Evolutionary conservation across 78 protist genomes (phyloP).

Genomic region (Blattamonas nauphoetae): DNA sequence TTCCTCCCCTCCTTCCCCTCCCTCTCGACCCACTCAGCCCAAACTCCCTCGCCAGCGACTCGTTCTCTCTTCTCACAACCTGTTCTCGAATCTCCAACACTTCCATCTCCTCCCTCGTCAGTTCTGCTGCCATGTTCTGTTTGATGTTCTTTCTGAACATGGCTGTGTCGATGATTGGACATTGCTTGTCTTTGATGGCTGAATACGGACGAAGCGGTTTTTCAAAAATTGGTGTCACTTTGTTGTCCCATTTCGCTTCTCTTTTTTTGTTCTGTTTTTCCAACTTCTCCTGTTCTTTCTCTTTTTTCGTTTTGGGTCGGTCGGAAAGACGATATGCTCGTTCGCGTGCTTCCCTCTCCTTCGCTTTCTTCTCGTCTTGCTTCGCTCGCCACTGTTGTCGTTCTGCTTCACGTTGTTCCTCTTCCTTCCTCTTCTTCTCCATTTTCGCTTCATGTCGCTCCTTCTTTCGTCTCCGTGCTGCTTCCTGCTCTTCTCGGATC

Average conservation of each 20-base stretch:
- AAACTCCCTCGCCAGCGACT: background rate
- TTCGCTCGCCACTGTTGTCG: background rate
- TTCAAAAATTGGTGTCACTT: background rate
- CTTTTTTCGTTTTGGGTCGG: background rate
- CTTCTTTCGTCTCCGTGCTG: background rate
- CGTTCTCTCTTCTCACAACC: background rate
- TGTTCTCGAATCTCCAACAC: background rate
- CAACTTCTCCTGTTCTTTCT: background rate
- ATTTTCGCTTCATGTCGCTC: background rate
- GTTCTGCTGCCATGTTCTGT: background rate
- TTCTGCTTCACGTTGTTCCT: background rate
- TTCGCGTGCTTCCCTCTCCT: background rate
- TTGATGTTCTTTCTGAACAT: background rate
- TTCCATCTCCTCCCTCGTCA: background rate
- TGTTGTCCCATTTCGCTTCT: background rate
- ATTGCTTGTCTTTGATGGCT: background rate
- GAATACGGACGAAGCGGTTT: background rate
- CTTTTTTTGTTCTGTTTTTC: background rate
- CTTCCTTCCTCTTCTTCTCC: background rate
- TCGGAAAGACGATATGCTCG: no score
- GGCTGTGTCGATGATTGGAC: background rate
- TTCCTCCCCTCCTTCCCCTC: no score
- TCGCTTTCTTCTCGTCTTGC: background rate
- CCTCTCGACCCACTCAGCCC: no score
- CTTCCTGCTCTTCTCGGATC: no score